Conservation (phyloP, 1,139 yeast genomes). For the Taphrina wiesneri region DNA sequence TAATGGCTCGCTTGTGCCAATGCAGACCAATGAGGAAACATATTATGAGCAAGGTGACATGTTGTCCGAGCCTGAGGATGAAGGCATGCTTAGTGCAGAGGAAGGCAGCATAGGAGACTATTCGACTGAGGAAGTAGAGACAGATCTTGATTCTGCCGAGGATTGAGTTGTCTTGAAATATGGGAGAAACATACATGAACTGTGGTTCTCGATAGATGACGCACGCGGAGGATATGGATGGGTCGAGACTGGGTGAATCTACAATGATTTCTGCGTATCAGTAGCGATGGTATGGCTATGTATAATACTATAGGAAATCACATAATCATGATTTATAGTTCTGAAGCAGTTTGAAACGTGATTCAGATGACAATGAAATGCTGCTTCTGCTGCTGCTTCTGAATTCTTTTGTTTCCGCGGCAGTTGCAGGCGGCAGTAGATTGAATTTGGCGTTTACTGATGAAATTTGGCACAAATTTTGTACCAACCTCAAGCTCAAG, state of each 20-base stretch:
- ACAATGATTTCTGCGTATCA: no score
- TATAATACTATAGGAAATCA: no score
- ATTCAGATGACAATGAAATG: not conserved
- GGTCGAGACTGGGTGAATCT: no score
- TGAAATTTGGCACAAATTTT: not conserved
- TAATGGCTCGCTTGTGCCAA: not conserved
- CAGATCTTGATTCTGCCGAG: not conserved
- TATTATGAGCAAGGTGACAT: not conserved
- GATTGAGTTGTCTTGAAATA: not conserved
- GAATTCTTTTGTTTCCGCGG: not conserved
- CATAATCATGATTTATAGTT: no score
- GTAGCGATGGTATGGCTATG: not conserved
- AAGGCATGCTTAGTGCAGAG: conserved; percentile 17
- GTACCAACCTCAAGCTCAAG: no score
- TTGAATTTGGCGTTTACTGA: not conserved
- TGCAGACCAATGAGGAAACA: not conserved
- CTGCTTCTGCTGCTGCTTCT: not conserved
- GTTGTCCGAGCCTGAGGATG: not conserved
- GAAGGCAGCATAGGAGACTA: conserved; percentile 17
- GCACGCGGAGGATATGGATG: not conserved
- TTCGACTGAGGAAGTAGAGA: conserved; percentile 1
- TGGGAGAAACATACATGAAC: no score
- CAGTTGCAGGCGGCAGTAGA: not conserved
- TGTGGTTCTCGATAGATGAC: not conserved
- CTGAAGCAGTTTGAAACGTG: no score